phyloP scores from a whole-genome alignment of 2,329 filamentous ascomycete genomes.

The Chalaropsis thielavioides region DNA sequence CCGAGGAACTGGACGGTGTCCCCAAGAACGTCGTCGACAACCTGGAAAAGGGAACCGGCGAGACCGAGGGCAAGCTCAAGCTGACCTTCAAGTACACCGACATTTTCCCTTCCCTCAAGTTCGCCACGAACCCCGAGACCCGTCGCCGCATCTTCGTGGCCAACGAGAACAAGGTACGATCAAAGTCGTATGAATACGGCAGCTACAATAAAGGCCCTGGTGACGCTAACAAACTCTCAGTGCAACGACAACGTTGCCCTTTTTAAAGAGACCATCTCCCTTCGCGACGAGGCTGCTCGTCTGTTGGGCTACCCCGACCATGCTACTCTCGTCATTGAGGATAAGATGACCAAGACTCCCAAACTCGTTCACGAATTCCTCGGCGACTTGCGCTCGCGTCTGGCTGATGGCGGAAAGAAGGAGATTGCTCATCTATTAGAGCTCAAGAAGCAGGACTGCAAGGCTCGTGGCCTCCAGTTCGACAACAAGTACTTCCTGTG shows the following conservation, averaged over 20 bases:
- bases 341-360: constrained; percentile 73
- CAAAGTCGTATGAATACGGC: neutral
- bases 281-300: constrained; percentile 65
- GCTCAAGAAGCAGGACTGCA: constrained; percentile 57
- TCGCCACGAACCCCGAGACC: constrained; percentile 54
- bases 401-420: constrained; percentile 53
- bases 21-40: constrained; percentile 52
- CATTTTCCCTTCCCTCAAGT: constrained; percentile 64
- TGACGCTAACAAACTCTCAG: constrained; percentile 21
- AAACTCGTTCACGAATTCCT: constrained; percentile 60
- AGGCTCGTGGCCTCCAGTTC: constrained; percentile 41
- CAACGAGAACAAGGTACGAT: constrained; percentile 60
- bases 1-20: constrained; percentile 58
- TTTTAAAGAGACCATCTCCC: constrained; percentile 59
- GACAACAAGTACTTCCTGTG: constrained; percentile 67
- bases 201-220: neutral
- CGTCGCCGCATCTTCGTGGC: constrained; percentile 54
- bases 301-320: constrained; percentile 65
- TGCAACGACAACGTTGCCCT: constrained; percentile 57
- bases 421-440: constrained; percentile 57
- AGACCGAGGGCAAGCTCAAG: constrained; percentile 59
- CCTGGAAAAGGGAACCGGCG: constrained; percentile 56
- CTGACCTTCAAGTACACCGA: constrained; percentile 76
- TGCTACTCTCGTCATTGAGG: constrained; percentile 59
- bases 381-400: constrained; percentile 49